phyloP scores from a whole-genome alignment of 164 flowering plant species.

The Saururus chinensis region DNA sequence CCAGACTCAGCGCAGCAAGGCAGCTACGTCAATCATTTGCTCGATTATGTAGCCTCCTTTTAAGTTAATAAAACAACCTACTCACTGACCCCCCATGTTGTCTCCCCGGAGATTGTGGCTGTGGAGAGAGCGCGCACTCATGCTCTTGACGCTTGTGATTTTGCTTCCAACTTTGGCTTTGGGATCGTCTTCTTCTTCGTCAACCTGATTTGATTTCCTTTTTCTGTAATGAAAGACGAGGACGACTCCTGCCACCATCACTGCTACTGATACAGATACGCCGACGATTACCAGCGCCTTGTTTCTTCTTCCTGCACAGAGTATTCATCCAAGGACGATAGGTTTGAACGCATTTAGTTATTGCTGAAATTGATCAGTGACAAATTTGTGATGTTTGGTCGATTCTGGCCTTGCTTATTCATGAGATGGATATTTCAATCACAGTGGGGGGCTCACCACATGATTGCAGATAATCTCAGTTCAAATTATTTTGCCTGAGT shows the following conservation, averaged over 20 bases:
- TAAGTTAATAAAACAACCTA: no score
- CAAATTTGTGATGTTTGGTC: neutral
- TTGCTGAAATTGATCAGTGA: neutral
- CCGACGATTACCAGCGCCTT: slow-evolving; percentile 22
- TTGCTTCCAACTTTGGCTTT: slow-evolving; percentile 24
- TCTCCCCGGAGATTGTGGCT: slow-evolving; percentile 17
- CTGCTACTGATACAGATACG: slow-evolving; percentile 18
- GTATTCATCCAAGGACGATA: neutral
- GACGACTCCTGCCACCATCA: slow-evolving; percentile 21
- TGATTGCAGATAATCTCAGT: no score
- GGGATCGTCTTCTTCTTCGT: slow-evolving; percentile 19
- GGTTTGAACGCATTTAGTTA: neutral
- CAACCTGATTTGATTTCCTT: slow-evolving; percentile 8
- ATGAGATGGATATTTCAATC: no score
- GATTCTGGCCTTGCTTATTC: no score
- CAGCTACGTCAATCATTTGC: no score
- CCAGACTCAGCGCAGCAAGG: no score
- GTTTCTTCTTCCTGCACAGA: neutral
- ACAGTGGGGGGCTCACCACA: no score
- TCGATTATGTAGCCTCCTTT: no score
- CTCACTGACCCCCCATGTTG: slow-evolving; percentile 25
- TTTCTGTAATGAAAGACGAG: slow-evolving; percentile 18
- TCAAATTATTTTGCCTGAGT: no score
- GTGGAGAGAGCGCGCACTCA: slow-evolving; percentile 12
- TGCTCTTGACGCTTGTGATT: slow-evolving; percentile 18